Evolutionary conservation across 371 early-diverging fungal species (phyloP).

Genomic region (Syncephalis plumigaleata): DNA sequence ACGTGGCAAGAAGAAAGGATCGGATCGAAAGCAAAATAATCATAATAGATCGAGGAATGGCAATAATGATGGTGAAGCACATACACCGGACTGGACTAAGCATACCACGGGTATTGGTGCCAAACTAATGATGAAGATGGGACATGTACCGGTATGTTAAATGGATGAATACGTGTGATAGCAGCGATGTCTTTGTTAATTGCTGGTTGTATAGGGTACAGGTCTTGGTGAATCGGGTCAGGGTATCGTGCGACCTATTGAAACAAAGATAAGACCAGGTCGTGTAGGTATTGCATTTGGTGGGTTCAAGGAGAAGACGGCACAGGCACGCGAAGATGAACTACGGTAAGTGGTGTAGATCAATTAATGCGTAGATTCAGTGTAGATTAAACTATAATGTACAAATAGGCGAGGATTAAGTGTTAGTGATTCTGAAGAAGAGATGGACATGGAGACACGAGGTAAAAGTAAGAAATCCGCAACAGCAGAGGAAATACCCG

Average conservation of each 20-base stretch:
- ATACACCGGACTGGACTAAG: too few species aligned
- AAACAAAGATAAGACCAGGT: slow-evolving; percentile 62
- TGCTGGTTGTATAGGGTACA: slow-evolving; percentile 18
- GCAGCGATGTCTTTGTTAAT: background rate
- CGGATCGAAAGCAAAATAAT: too few species aligned
- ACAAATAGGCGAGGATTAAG: background rate
- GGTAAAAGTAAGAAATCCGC: too few species aligned
- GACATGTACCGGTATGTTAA: slow-evolving; percentile 4
- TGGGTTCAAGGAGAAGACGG: slow-evolving; percentile 51
- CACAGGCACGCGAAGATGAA: slow-evolving; percentile 26
- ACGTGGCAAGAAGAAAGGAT: too few species aligned
- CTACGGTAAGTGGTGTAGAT: slow-evolving; percentile 10
- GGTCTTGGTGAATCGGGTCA: slow-evolving; percentile 63
- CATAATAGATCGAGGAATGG: too few species aligned
- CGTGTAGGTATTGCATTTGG: slow-evolving; percentile 65
- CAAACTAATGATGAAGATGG: slow-evolving; percentile 6
- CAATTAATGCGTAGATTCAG: slow-evolving; percentile 9
- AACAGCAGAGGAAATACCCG: slow-evolving; percentile 4
- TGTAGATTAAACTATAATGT: background rate
- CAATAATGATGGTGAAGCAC: too few species aligned
- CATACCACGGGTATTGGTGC: slow-evolving; percentile 4
- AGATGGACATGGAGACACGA: background rate
- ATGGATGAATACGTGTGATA: background rate
- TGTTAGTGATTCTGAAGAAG: background rate
- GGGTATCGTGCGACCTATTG: slow-evolving; percentile 80